Evolutionary conservation across 148 eudicot species (phyloP).

Genomic region (Rhododendron ferrugineum): DNA sequence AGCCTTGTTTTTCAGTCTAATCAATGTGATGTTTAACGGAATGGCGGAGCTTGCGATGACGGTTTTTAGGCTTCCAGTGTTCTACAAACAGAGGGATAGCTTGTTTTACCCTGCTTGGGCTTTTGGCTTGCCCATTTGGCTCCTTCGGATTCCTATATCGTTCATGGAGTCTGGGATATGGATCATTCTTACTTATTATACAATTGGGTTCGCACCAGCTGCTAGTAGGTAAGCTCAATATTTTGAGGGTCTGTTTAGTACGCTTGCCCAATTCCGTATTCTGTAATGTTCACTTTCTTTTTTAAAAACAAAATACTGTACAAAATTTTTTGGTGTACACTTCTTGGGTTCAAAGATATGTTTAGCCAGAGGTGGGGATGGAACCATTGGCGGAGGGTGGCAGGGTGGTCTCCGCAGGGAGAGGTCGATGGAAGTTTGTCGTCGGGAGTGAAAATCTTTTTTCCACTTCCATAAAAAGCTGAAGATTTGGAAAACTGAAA

Average conservation of each 20-base stretch:
- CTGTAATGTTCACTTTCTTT: neutral
- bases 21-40: constrained; percentile 45
- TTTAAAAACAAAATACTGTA: neutral
- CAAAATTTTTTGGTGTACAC: neutral
- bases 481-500: neutral
- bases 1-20: constrained; percentile 37
- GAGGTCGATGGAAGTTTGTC: neutral
- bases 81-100: constrained; percentile 38
- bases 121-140: constrained; percentile 43
- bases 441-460: neutral
- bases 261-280: neutral
- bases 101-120: constrained; percentile 39
- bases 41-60: constrained; percentile 35
- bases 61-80: constrained; percentile 32
- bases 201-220: constrained; percentile 36
- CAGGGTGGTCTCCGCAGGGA: neutral
- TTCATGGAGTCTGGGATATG: constrained; percentile 36
- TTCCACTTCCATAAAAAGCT: neutral
- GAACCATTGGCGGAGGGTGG: neutral
- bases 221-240: constrained; percentile 17
- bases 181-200: constrained; percentile 36
- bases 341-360: neutral
- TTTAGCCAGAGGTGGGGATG: neutral
- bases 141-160: constrained; percentile 31
- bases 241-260: neutral